Evolutionary conservation across 2,329 filamentous ascomycete genomes (phyloP).

Genomic region (Didymella arachidicola): DNA sequence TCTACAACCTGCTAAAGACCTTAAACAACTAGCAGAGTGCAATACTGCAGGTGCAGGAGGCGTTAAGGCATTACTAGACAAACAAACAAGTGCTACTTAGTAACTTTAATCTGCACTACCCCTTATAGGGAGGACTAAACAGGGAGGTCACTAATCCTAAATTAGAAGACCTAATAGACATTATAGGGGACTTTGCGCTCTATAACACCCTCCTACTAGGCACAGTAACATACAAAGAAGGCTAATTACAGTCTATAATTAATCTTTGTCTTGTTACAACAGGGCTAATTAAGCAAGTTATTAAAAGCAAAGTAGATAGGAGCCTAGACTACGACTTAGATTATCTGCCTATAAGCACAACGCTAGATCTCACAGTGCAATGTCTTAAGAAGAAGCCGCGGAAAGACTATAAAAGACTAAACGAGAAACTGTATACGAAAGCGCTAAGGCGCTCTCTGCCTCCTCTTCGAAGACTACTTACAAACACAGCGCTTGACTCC

Average conservation of each 20-base stretch:
- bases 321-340: neutral
- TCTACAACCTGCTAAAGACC: conserved; percentile 2
- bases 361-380: too few relatives aligned
- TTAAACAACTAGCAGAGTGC: neutral
- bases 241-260: too few relatives aligned
- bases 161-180: neutral
- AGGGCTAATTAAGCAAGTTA: neutral
- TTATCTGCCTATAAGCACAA: neutral
- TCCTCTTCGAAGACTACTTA: too few relatives aligned
- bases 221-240: neutral
- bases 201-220: neutral
- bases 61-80: neutral
- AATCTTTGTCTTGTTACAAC: neutral
- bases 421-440: too few relatives aligned
- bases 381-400: too few relatives aligned
- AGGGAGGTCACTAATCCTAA: too few relatives aligned
- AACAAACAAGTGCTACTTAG: neutral
- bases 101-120: neutral
- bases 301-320: neutral
- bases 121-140: neutral
- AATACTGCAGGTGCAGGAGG: neutral
- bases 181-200: neutral
- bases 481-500: too few relatives aligned
- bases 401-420: too few relatives aligned
- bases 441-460: too few relatives aligned